Conservation (phyloP, 2,329 filamentous ascomycete species). For the Xylariales sp. region DNA sequence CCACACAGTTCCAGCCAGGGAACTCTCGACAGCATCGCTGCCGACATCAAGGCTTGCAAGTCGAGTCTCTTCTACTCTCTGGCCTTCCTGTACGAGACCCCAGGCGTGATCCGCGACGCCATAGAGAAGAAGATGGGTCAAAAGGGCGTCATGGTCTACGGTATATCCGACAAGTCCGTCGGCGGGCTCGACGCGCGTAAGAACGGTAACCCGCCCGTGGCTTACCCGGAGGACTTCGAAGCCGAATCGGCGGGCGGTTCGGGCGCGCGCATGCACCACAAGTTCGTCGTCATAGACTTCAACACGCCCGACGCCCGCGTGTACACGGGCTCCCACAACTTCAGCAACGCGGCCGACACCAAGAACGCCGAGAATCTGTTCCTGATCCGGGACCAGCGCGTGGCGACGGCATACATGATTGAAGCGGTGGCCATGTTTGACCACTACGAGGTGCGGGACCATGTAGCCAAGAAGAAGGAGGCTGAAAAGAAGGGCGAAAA, state of each 20-base stretch:
- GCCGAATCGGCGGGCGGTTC: conserved; percentile 5
- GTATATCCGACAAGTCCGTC: conserved; percentile 3
- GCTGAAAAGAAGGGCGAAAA: neutral
- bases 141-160: conserved; percentile 1
- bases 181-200: conserved; percentile 1
- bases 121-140: neutral
- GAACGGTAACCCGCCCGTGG: conserved; percentile 3
- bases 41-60: conserved; percentile 1
- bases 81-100: conserved; percentile 2
- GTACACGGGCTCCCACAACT: conserved; percentile 5
- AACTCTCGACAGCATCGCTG: neutral
- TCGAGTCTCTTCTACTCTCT: conserved; percentile 2
- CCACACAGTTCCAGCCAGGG: neutral
- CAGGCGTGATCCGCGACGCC: conserved; percentile 1
- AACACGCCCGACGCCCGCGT: conserved; percentile 1
- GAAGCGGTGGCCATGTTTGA: conserved; percentile 3
- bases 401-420: conserved; percentile 3
- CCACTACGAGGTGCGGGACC: conserved; percentile 2
- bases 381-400: conserved; percentile 1
- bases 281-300: conserved; percentile 5
- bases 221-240: conserved; percentile 2
- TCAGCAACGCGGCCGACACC: neutral
- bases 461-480: neutral
- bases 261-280: conserved; percentile 4
- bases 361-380: conserved; percentile 5